Percentiles rank a stretch among this genome's conserved stretches.
Evolutionary conservation across 1,284 basidiomycete species (phyloP).

Genomic region (Leccinum insolens): DNA sequence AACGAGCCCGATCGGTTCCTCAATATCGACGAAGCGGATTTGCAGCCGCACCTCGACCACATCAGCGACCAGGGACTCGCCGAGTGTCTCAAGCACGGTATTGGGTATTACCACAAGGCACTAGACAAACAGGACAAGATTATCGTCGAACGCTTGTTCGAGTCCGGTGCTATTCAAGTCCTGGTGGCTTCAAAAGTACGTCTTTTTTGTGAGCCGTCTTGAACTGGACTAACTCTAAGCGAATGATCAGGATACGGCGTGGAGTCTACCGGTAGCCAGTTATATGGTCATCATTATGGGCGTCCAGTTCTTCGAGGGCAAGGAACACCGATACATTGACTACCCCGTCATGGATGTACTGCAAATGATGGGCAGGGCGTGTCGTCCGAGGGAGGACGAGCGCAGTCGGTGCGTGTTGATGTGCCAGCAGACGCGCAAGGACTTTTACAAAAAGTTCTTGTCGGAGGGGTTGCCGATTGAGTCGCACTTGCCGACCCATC

Average conservation of each 20-base stretch:
- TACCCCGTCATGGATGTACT: constrained; percentile 98
- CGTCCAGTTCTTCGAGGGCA: constrained; percentile 94
- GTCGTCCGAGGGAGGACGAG: constrained; percentile 84
- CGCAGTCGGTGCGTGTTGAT: constrained; percentile 68
- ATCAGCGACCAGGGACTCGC: constrained; percentile 61
- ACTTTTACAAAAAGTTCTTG: constrained; percentile 99
- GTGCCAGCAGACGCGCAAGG: constrained; percentile 32
- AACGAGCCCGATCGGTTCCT: constrained; percentile 87
- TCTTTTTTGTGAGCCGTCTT: background rate
- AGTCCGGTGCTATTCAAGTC: constrained; percentile 80
- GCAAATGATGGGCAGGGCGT: constrained; percentile 98
- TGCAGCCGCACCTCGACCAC: constrained; percentile 90
- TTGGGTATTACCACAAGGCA: constrained; percentile 97
- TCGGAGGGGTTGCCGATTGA: constrained; percentile 45
- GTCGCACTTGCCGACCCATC: constrained; percentile 85
- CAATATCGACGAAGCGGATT: constrained; percentile 83
- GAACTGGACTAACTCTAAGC: background rate
- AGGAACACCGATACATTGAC: constrained; percentile 86
- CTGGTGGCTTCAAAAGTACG: constrained; percentile 89
- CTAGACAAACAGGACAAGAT: constrained; percentile 90
- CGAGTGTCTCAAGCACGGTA: constrained; percentile 87
- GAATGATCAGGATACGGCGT: too few relatives aligned
- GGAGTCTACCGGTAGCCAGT: too few relatives aligned
- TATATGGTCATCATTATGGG: constrained; percentile 99
- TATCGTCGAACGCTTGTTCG: constrained; percentile 93